These are phyloP conservation scores for Metschnikowia cubensis DNA, from an alignment of 805 yeast species.

Conservation along the genomic window DNA sequence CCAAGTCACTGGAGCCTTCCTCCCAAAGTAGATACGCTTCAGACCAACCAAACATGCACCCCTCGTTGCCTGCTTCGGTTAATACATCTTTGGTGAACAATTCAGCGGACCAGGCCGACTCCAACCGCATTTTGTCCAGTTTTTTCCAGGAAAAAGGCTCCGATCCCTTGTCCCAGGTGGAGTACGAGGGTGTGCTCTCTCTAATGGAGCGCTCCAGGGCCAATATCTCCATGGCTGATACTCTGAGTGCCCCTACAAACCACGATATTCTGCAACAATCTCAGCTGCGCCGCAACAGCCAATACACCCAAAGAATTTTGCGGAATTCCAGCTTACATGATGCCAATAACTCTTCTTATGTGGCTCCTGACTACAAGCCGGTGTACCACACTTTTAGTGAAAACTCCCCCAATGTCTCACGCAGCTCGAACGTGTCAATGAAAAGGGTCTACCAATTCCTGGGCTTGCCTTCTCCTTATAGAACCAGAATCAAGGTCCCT, in stretches of 20 bases:
- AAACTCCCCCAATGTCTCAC: slow-evolving; percentile 12
- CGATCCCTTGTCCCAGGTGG: slow-evolving; percentile 66
- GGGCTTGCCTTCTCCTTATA: slow-evolving; percentile 43
- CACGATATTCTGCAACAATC: slow-evolving; percentile 7
- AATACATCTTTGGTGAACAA: slow-evolving; percentile 7
- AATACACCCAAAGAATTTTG: slow-evolving; percentile 28
- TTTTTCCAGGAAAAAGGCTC: slow-evolving; percentile 77
- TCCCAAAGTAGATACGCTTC: not conserved
- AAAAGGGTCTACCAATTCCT: slow-evolving; percentile 44
- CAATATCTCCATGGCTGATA: slow-evolving; percentile 11
- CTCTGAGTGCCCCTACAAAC: slow-evolving; percentile 2
- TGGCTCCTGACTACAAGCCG: slow-evolving; percentile 39
- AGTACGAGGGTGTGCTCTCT: slow-evolving; percentile 76
- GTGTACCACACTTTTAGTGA: slow-evolving; percentile 32
- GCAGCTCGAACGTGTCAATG: slow-evolving; percentile 27
- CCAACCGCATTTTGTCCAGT: slow-evolving; percentile 58
- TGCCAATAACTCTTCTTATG: slow-evolving; percentile 17
- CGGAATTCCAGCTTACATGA: slow-evolving; percentile 22
- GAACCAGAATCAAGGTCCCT: slow-evolving; percentile 37
- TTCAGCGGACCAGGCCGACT: slow-evolving; percentile 14
- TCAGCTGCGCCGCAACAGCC: slow-evolving; percentile 11
- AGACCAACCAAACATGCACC: not conserved
- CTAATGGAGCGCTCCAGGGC: slow-evolving; percentile 32
- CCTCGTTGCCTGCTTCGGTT: slow-evolving; percentile 4
- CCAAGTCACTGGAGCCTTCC: not conserved